These are phyloP conservation scores for Sugiyamaella valdiviana DNA, from an alignment of 805 yeast genomes.

Conservation along the genomic window DNA sequence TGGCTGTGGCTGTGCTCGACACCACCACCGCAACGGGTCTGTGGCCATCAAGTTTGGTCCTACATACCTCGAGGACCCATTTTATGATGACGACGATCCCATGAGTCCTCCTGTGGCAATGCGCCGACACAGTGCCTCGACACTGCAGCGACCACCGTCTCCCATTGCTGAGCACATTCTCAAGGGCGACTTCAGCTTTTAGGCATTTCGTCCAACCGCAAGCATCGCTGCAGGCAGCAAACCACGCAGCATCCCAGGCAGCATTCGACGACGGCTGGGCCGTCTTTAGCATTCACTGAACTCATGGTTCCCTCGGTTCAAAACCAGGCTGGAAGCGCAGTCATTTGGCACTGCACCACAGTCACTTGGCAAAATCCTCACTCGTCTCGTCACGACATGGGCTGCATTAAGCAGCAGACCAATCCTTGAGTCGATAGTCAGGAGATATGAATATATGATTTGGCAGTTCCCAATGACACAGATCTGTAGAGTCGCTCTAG, in stretches of 20 bases:
- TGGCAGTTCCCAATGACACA: not conserved
- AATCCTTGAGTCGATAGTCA: not conserved
- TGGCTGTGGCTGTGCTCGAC: conserved; percentile 18
- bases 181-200: conserved; percentile 30
- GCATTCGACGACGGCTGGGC: too few relatives aligned
- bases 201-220: too few relatives aligned
- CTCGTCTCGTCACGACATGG: too few relatives aligned
- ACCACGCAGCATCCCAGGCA: too few relatives aligned
- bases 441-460: not conserved
- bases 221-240: too few relatives aligned
- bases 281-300: too few relatives aligned
- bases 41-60: conserved; percentile 25
- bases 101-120: not conserved
- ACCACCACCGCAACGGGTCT: conserved; percentile 27
- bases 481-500: not conserved
- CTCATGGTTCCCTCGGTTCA: too few relatives aligned
- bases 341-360: too few relatives aligned
- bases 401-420: too few relatives aligned
- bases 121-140: conserved; percentile 9
- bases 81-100: conserved; percentile 10
- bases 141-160: conserved; percentile 27
- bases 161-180: conserved; percentile 32
- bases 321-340: too few relatives aligned
- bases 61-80: conserved; percentile 8
- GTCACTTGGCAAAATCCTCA: too few relatives aligned